phyloP scores from a whole-genome alignment of 352 stramenopile genomes.

The Phytopythium vexans region DNA sequence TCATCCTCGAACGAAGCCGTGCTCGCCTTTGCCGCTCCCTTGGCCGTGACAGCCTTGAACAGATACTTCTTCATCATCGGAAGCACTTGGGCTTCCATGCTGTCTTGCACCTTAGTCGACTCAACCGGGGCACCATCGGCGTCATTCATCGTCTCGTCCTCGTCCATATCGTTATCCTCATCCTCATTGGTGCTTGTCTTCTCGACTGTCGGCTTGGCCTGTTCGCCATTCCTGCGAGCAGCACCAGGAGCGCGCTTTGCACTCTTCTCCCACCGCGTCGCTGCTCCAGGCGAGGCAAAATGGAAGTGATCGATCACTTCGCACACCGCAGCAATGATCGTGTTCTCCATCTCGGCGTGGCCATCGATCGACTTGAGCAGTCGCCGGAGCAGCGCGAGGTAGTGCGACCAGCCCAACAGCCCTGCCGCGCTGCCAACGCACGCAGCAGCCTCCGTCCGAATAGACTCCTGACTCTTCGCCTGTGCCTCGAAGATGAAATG shows the following conservation, averaged over 20 bases:
- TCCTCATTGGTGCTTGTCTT: constrained; percentile 13
- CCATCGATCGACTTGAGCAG: constrained; percentile 91
- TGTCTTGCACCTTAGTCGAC: constrained; percentile 71
- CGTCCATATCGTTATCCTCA: constrained; percentile 9
- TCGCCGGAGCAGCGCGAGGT: constrained; percentile 89
- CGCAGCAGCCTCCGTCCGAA: constrained; percentile 92
- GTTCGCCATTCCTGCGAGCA: neutral
- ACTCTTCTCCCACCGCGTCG: constrained; percentile 28
- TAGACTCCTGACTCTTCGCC: constrained; percentile 90
- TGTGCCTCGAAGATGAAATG: constrained; percentile 96
- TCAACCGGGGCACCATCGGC: neutral
- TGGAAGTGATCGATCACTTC: constrained; percentile 96
- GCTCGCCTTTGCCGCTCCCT: constrained; percentile 39
- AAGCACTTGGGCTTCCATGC: constrained; percentile 76
- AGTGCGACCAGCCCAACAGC: constrained; percentile 96
- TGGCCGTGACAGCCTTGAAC: constrained; percentile 86
- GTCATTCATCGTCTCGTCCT: neutral
- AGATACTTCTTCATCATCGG: constrained; percentile 85
- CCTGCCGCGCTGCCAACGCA: constrained; percentile 89
- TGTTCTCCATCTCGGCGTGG: constrained; percentile 90
- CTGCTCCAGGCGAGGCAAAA: constrained; percentile 75
- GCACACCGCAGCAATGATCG: constrained; percentile 91
- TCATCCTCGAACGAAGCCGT: constrained; percentile 23
- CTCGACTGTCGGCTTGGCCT: constrained; percentile 2
- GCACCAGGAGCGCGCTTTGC: constrained; percentile 2